These are phyloP conservation scores for Melastoma candidum DNA, from an alignment of 441 rosid genomes.

Conservation along the genomic window DNA sequence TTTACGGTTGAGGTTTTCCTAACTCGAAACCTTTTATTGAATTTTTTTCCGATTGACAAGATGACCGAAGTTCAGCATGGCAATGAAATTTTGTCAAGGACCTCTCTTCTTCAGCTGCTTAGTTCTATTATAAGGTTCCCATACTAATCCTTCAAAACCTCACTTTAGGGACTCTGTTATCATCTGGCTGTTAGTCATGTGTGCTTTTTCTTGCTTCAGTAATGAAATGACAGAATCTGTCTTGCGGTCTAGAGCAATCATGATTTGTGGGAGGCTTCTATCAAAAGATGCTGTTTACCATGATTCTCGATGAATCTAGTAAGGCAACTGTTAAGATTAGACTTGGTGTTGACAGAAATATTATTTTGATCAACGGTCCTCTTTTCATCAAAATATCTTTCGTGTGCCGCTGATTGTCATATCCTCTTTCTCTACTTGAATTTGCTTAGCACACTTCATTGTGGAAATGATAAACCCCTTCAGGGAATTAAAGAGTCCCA, in stretches of 20 bases:
- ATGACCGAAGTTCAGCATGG: slow-evolving; percentile 63
- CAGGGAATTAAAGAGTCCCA: too few species aligned
- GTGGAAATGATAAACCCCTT: too few species aligned
- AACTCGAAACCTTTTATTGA: slow-evolving; percentile 5
- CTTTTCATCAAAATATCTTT: too few species aligned
- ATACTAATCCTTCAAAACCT: slow-evolving; percentile 7
- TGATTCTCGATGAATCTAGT: slow-evolving; percentile 54
- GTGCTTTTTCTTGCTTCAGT: slow-evolving; percentile 23
- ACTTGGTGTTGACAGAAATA: not conserved
- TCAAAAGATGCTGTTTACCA: slow-evolving; percentile 41
- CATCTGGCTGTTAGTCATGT: slow-evolving; percentile 1
- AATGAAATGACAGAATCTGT: slow-evolving; percentile 37
- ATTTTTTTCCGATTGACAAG: slow-evolving; percentile 28
- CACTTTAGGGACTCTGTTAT: not conserved
- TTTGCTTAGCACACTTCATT: too few species aligned
- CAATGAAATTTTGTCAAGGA: slow-evolving; percentile 61
- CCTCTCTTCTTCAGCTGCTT: slow-evolving; percentile 53
- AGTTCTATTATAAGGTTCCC: slow-evolving; percentile 58
- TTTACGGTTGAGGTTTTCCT: not conserved
- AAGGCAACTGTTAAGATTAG: slow-evolving; percentile 18
- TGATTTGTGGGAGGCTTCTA: slow-evolving; percentile 75
- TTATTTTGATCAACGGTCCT: too few species aligned
- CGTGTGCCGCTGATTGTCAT: too few species aligned
- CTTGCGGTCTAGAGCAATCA: slow-evolving; percentile 69
- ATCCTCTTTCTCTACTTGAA: too few species aligned